Evolutionary conservation across 176 grass and related monocot genomes (phyloP).

Genomic region (Otatea glauca): DNA sequence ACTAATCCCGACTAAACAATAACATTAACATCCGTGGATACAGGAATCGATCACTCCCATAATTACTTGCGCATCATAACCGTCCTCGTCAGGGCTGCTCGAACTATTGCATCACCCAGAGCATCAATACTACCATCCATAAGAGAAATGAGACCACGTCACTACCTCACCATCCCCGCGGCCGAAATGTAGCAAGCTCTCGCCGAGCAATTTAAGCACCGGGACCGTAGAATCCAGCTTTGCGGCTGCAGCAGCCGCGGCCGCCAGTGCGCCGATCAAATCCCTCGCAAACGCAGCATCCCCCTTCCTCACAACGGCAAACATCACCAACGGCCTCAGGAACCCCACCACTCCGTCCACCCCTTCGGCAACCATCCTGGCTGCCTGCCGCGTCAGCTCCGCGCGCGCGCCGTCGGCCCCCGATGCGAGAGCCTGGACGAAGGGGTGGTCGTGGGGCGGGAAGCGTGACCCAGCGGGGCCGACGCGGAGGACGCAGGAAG

Average conservation of each 20-base stretch:
- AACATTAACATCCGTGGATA: not conserved
- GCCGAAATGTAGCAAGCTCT: conserved; percentile 62
- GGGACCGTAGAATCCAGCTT: conserved; percentile 34
- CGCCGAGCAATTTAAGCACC: conserved; percentile 61
- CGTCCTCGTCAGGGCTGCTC: not conserved
- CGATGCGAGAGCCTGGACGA: conserved; percentile 60
- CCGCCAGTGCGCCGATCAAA: conserved; percentile 61
- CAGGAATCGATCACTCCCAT: not conserved
- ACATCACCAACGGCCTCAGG: conserved; percentile 66
- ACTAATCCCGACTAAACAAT: not conserved
- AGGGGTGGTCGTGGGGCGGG: conserved; percentile 62
- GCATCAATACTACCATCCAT: not conserved
- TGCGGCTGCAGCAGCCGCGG: conserved; percentile 31
- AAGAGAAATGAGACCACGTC: not conserved
- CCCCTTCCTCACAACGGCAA: conserved; percentile 55
- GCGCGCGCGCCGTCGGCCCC: conserved; percentile 38
- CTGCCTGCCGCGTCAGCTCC: conserved; percentile 61
- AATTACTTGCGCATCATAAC: not conserved
- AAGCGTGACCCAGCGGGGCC: not conserved
- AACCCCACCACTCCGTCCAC: conserved; percentile 42
- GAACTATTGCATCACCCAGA: not conserved
- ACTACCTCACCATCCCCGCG: conserved; percentile 46
- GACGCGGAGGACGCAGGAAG: conserved; percentile 48
- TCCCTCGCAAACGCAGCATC: conserved; percentile 49
- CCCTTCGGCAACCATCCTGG: conserved; percentile 54